phyloP scores from a whole-genome alignment of 2,329 filamentous ascomycete genomes.

The Seiridium cupressi region DNA sequence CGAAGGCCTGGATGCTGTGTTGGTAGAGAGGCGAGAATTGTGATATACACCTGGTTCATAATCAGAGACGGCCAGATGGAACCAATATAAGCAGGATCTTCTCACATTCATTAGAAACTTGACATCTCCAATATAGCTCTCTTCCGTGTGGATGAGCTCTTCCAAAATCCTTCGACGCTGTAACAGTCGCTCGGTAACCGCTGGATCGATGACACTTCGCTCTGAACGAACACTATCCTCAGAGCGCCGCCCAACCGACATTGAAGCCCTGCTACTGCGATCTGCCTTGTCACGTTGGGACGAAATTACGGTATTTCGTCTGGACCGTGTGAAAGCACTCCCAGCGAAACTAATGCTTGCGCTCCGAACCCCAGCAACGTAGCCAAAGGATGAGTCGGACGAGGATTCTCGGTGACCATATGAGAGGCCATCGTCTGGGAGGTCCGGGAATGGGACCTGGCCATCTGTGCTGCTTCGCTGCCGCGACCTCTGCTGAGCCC shows the following conservation, averaged over 20 bases:
- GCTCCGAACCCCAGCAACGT: constrained; percentile 78
- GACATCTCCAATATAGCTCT: constrained; percentile 83
- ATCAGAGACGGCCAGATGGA: constrained; percentile 14
- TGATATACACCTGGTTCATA: constrained; percentile 64
- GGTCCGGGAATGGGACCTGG: constrained; percentile 30
- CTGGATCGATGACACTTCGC: constrained; percentile 57
- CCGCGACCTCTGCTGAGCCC: constrained; percentile 41
- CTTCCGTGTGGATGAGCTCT: constrained; percentile 83
- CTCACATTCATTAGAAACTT: constrained; percentile 82
- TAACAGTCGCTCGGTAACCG: constrained; percentile 67
- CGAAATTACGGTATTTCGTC: constrained; percentile 49
- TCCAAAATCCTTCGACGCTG: constrained; percentile 79
- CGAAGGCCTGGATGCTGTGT: constrained; percentile 62
- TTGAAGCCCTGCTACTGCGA: constrained; percentile 61
- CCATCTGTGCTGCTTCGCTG: constrained; percentile 14
- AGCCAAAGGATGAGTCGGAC: constrained; percentile 73
- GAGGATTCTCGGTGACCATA: constrained; percentile 57
- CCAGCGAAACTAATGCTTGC: constrained; percentile 76
- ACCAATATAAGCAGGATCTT: background rate
- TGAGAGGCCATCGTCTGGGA: constrained; percentile 21
- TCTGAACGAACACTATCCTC: constrained; percentile 66
- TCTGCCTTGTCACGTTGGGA: constrained; percentile 57
- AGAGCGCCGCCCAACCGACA: constrained; percentile 58
- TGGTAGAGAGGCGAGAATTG: constrained; percentile 70
- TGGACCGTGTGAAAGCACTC: constrained; percentile 65